A percentile compares a stretch with the other conserved stretches of the same genome.
Evolutionary conservation across 2,329 filamentous ascomycete species (phyloP).

Genomic region (Metarhizium robertsii): DNA sequence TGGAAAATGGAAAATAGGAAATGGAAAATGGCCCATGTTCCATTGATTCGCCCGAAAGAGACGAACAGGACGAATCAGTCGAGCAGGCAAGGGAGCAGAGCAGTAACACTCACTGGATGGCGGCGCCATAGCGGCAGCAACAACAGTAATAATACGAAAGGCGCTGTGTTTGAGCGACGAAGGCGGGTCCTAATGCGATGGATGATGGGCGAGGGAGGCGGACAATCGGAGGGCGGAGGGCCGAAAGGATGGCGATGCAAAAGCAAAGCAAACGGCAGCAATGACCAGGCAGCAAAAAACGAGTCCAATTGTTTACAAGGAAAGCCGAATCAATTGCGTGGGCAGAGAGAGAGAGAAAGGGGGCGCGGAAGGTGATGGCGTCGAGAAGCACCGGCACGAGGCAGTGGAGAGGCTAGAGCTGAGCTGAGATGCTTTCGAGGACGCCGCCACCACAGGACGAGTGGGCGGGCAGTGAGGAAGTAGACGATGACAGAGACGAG

Average conservation of each 20-base stretch:
- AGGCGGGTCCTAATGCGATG: not conserved
- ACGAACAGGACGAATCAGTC: not conserved
- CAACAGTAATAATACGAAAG: not conserved
- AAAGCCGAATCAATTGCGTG: no score
- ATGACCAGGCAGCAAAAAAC: not conserved
- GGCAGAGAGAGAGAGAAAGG: no score
- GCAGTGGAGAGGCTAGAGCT: not conserved
- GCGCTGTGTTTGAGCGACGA: not conserved
- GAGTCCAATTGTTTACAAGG: no score
- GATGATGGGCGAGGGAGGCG: not conserved
- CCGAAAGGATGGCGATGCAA: not conserved
- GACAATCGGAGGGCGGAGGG: no score
- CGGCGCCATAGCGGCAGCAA: constrained; percentile 14
- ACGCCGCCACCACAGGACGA: not conserved
- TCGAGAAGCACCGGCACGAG: not conserved
- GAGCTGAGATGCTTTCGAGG: not conserved
- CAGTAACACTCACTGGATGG: constrained; percentile 16
- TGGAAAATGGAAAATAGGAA: not conserved
- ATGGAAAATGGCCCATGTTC: not conserved
- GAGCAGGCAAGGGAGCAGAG: constrained; percentile 5
- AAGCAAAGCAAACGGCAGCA: not conserved
- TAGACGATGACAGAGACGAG: not conserved
- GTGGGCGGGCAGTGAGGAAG: no score
- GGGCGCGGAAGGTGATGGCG: no score
- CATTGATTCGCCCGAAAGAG: not conserved